Evolutionary conservation across 192 early-diverging fungal genomes (phyloP), one percentile per base, ranked within the genome.

Genomic region (Dimargaris cristalligena): DNA sequence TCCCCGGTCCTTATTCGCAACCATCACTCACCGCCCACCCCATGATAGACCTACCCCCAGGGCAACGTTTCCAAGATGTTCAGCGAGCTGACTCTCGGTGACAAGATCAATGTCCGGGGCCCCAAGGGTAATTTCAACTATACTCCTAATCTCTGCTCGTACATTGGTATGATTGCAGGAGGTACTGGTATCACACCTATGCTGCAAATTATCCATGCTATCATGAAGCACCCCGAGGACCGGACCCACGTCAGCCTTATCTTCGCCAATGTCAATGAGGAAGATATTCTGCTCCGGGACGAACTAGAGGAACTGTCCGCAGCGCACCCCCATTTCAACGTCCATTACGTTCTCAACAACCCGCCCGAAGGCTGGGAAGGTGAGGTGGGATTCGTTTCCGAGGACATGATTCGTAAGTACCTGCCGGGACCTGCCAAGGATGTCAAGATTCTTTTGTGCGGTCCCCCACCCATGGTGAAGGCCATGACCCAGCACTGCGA

Each of bases 121-220:
- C 92, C 92, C 10, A 91, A 91, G 74, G 92, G 92, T 26, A 75
- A 80, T 46, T 94, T 94, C 75, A 79, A 72, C 62, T 94, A 93
- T 74, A 75, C 68, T 23, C 80, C 90, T 47, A 90, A 91, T 65
- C 81, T 90, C 74, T 77, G 81, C 44, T 75, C 75, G 18, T 69
- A 67, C 10, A 69, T 96, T 20, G 90, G 91, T 57, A 93, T 96
- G 91, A 83, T 92, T 76, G 92, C 92, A 38, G 89, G 91, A 32
- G 92, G 92, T 56, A 90, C 92, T 50, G 92, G 86, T n/a, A 87
- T 97, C 62, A 92, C 93, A 0, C 93, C 93, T 51, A 97, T 97
- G 93, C 78, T 87, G 59, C 91, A 85, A 82, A 83, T 98, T 60
- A 87, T 95, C 50, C 86, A 88, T 51, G 82, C 85, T 31, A 78